These are phyloP conservation scores for Knoxdaviesia capensis DNA, from an alignment of 2,329 filamentous ascomycete genomes.

Conservation along the genomic window DNA sequence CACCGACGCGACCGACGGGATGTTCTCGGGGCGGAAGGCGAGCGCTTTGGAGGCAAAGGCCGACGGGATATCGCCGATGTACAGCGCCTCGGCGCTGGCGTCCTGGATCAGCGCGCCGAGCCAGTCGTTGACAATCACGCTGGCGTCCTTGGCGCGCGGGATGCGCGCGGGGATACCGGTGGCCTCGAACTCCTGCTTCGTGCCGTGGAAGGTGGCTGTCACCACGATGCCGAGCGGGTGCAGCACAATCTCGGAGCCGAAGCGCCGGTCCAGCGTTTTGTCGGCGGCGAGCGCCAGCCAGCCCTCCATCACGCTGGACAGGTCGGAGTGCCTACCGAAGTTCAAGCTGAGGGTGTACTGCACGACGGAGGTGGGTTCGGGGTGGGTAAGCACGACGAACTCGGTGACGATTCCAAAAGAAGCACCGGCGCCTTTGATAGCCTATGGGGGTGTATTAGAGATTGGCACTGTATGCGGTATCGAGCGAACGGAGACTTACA, in stretches of 20 bases:
- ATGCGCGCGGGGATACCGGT: constrained; percentile 27
- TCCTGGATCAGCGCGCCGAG: constrained; percentile 33
- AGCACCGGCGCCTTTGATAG: constrained; percentile 32
- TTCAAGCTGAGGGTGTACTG: constrained; percentile 37
- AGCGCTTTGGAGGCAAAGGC: constrained; percentile 39
- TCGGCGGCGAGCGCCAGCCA: constrained; percentile 39
- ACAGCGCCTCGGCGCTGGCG: constrained; percentile 26
- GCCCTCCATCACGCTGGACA: constrained; percentile 27
- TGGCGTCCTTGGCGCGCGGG: constrained; percentile 17
- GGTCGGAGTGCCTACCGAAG: constrained; percentile 23
- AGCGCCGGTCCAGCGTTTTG: constrained; percentile 33
- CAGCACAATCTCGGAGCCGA: constrained; percentile 34
- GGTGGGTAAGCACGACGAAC: constrained; percentile 34
- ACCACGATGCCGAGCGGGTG: constrained; percentile 32
- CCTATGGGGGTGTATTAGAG: constrained; percentile 7
- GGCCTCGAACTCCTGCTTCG: constrained; percentile 30
- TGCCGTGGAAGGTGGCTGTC: constrained; percentile 41
- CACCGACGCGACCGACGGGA: constrained; percentile 24
- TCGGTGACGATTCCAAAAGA: constrained; percentile 36
- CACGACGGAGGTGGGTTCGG: constrained; percentile 32
- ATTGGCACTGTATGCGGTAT: no score
- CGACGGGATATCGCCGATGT: constrained; percentile 22
- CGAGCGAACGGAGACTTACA: neutral
- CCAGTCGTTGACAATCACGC: constrained; percentile 39
- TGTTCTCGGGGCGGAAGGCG: constrained; percentile 26